phyloP scores from a whole-genome alignment of 1,284 basidiomycete genomes.

The Apiotrichum domesticum region DNA sequence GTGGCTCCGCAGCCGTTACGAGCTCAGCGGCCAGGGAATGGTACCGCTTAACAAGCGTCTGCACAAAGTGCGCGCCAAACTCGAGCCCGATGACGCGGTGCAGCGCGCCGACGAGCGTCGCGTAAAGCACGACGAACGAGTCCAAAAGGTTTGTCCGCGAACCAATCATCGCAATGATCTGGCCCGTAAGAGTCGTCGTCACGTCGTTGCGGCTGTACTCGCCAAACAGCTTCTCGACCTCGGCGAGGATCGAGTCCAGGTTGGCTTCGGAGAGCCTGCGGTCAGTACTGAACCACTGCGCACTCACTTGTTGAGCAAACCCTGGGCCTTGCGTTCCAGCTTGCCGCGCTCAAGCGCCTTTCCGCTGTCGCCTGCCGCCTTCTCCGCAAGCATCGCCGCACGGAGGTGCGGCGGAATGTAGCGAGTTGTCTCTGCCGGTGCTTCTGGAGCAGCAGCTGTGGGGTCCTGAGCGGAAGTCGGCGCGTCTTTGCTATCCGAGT shows the following conservation, averaged over 20 bases:
- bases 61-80: slow-evolving; percentile 66
- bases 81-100: slow-evolving; percentile 83
- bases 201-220: slow-evolving; percentile 79
- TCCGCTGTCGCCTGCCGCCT: slow-evolving; percentile 34
- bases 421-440: slow-evolving; percentile 26
- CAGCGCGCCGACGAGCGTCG: slow-evolving; percentile 76
- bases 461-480: background rate
- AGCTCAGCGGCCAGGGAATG: background rate
- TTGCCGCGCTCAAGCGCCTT: slow-evolving; percentile 57
- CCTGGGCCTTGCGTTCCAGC: slow-evolving; percentile 74
- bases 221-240: slow-evolving; percentile 72
- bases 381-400: slow-evolving; percentile 42
- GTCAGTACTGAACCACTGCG: background rate
- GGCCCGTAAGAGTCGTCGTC: slow-evolving; percentile 67
- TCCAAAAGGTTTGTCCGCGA: slow-evolving; percentile 78
- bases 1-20: slow-evolving; percentile 2
- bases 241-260: slow-evolving; percentile 69
- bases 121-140: slow-evolving; percentile 85
- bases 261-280: slow-evolving; percentile 83
- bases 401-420: slow-evolving; percentile 54
- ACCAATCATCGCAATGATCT: slow-evolving; percentile 78
- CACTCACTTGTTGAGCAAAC: slow-evolving; percentile 73
- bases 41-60: slow-evolving; percentile 27
- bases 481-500: slow-evolving; percentile 14
- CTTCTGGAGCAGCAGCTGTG: background rate